Conservation (phyloP, 371 early-diverging fungal species). For the Rhizopus sp. region DNA sequence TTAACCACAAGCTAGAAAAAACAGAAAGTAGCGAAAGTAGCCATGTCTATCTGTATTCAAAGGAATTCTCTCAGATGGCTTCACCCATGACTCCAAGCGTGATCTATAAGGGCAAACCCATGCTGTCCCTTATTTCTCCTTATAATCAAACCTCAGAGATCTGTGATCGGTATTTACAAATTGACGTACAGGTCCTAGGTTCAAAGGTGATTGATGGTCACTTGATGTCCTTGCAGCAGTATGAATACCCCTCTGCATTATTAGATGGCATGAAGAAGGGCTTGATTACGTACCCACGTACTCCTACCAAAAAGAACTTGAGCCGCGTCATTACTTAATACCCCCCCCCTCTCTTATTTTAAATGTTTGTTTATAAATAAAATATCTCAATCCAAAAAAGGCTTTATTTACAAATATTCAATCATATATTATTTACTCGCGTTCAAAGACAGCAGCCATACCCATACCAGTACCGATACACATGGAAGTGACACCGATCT, state of each 20-base stretch:
- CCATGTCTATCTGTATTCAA: constrained; percentile 43
- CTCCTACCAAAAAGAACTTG: background rate
- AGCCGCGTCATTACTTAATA: background rate
- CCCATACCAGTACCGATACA: constrained; percentile 99
- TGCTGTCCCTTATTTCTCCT: constrained; percentile 39
- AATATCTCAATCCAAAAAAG: background rate
- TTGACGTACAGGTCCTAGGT: constrained; percentile 47
- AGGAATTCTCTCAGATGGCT: constrained; percentile 42
- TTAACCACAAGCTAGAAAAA: constrained; percentile 27
- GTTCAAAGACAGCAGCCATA: constrained; percentile 91
- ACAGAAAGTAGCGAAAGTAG: background rate
- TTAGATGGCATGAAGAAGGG: constrained; percentile 16
- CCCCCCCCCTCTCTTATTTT: background rate
- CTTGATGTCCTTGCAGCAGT: constrained; percentile 31
- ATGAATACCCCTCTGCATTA: constrained; percentile 15
- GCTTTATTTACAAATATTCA: constrained; percentile 3
- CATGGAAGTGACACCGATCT: constrained; percentile 90
- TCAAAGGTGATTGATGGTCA: constrained; percentile 39
- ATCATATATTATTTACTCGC: constrained; percentile 59
- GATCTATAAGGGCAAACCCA: constrained; percentile 2
- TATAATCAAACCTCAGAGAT: constrained; percentile 14
- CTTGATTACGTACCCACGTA: constrained; percentile 1
- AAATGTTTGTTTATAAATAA: background rate
- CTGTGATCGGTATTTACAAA: constrained; percentile 29
- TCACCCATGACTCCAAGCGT: constrained; percentile 2